Evolutionary conservation across 495 filamentous ascomycete species (phyloP), one percentile per base, ranked within the genome.

Genomic region (Podospora bellae-mahoneyi): DNA sequence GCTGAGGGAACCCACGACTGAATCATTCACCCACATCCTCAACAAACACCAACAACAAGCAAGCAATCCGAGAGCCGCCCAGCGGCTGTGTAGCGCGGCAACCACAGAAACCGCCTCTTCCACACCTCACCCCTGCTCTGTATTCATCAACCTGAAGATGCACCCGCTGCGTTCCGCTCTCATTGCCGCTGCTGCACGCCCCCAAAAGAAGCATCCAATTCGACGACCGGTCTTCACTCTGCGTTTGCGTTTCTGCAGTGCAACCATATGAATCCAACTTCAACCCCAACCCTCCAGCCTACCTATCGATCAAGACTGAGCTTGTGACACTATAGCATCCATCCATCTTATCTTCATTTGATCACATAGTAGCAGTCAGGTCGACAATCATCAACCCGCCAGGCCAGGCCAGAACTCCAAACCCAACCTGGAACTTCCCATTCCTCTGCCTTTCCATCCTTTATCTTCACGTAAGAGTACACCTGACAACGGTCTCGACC

Each of bases 71-170:
- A 58, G 55, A 19, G 55, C 55, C 23, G 55, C 5, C 18, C 19
- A n/a, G 57, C 58, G 67, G 64, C 70, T 69, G 70, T 69, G 64
- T 32, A 56, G 32, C n/a, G 57, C n/a, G 64, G 64, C 44, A 69
- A 65, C 70, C 70, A 66, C 65, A 61, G 62, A 72, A 72, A 68
- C 54, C 32, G 55, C 64, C 16, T 64, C 19, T n/a, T n/a, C 57
- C 19, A 55, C 16, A 32, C 30, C 30, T 32, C 30, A 64, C 56
- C 54, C 48, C 64, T 63, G 64, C 58, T 34, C 23, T 23, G 23
- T 23, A 1, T 23, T 23, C 23, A 23, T 2, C 6, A 48, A 48
- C 15, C 39, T 20, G 59, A 30, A 26, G n/a, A 30, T 32, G 27
- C 59, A 28, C 7, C 23, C 26, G 7, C 23, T 32, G 7, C 30